Base-by-base conservation (phyloP, 2,329 filamentous ascomycete species). In the Diaporthe humulicola region DNA sequence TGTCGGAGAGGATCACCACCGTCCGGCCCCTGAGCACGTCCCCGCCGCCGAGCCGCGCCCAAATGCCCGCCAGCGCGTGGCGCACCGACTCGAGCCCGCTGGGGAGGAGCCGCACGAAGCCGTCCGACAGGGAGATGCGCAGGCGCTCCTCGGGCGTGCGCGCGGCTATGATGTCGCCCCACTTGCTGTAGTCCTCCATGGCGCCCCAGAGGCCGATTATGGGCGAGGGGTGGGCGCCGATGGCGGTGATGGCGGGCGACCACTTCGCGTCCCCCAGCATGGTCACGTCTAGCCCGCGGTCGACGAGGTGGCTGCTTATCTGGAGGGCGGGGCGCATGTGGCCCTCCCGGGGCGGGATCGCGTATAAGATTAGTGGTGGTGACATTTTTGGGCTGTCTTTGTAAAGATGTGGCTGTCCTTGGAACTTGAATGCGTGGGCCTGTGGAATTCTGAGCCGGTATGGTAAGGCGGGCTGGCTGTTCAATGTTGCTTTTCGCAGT, bases 291-390 rank as follows among this genome's bases (percentile, higher is more conserved):
- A 75, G 54, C 10, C 74, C 71, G 19, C 70, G 42, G 15, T 71
- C 50, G 2, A 73, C 56, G 33, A 75, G 74, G 38, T 75, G 56
- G 22, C 45, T 48, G 50, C 40, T 48, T 25, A 75, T 73, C 56
- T 75, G 74, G 40, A 75, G 66, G 30, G 71, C 74, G 58, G 74
- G 74, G 17, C 60, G 48, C 61, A 73, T 75, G 36, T 75, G 74
- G 30, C 74, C 71, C 50, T 73, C 74, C 30, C 60, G 60, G 6
- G 74, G 64, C 4, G 60, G 60, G 17, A 69, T 60, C 14, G 71
- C 64, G 71, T 73, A 70, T n/a, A 75, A 19, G 40, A 75, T 57
- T 12, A 74, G 56, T 3, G 72, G 64, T 36, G 64, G 45, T 52
- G 64, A 28, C 64, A 67, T 67, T 40, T 8, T 38, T 15, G 15